A percentile compares a stretch with the other conserved stretches of the same genome.
phyloP scores from a whole-genome alignment of 2,329 filamentous ascomycete species.

The Epichloe typhina region DNA sequence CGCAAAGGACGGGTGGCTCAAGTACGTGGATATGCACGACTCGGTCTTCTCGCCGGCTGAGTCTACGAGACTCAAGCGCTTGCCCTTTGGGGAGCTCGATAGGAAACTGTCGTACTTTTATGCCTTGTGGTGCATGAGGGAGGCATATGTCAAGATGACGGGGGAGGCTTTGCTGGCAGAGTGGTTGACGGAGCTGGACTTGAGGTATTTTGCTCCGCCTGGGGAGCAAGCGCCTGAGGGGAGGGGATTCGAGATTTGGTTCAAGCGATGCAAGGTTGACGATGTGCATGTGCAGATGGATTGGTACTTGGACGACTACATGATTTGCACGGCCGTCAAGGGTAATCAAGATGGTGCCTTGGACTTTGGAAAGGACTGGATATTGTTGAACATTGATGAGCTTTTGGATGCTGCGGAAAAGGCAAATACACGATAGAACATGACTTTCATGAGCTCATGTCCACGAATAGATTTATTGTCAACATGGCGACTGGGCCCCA shows the following conservation, averaged over 20 bases:
- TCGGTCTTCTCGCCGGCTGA: constrained; percentile 57
- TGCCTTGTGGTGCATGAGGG: constrained; percentile 64
- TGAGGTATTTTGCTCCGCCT: constrained; percentile 49
- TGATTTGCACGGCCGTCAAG: constrained; percentile 39
- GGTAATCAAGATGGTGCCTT: constrained; percentile 26
- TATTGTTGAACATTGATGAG: constrained; percentile 27
- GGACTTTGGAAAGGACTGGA: constrained; percentile 17
- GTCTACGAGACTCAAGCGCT: constrained; percentile 43
- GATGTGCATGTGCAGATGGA: constrained; percentile 23
- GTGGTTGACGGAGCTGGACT: constrained; percentile 61
- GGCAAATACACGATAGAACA: neutral
- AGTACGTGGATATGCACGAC: constrained; percentile 58
- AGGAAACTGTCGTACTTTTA: constrained; percentile 57
- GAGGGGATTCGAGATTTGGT: constrained; percentile 17
- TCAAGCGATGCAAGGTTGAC: constrained; percentile 16
- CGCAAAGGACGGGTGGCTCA: constrained; percentile 43
- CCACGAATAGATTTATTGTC: neutral
- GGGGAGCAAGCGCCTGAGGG: constrained; percentile 11
- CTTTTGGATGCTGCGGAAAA: constrained; percentile 31
- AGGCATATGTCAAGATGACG: constrained; percentile 74
- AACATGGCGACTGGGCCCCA: neutral
- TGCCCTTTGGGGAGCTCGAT: constrained; percentile 15
- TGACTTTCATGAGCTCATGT: neutral
- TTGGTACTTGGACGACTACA: constrained; percentile 36
- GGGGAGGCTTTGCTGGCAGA: constrained; percentile 62